Percentiles rank a stretch among this genome's conserved stretches.
Conservation (phyloP, 2,329 filamentous ascomycete genomes). For the Geosmithia flava region DNA sequence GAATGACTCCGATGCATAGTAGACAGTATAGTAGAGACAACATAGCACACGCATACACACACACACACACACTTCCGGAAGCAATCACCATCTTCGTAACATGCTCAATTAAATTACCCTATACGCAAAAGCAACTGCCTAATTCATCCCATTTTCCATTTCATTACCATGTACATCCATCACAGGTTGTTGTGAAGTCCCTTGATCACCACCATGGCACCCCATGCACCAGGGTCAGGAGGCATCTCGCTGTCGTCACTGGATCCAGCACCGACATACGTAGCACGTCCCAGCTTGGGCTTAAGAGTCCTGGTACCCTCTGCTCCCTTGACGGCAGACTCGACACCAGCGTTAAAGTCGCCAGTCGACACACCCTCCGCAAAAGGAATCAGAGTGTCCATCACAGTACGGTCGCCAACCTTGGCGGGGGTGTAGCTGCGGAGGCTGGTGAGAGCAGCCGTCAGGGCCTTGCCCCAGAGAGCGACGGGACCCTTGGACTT, state of each 20-base stretch:
- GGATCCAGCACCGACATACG: conserved; percentile 49
- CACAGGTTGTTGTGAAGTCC: conserved; percentile 18
- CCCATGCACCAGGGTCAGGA: conserved; percentile 60
- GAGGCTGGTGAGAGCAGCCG: conserved; percentile 31
- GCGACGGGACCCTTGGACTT: conserved; percentile 18
- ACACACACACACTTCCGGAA: no score
- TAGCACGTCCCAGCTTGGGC: conserved; percentile 53
- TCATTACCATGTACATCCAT: background rate
- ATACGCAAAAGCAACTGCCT: background rate
- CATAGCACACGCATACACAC: no score
- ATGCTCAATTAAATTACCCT: background rate
- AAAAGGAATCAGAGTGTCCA: conserved; percentile 45
- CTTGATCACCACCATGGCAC: conserved; percentile 44
- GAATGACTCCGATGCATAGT: no score
- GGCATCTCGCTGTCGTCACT: conserved; percentile 38
- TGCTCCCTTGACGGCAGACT: conserved; percentile 46
- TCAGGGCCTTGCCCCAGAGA: conserved; percentile 30
- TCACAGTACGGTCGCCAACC: conserved; percentile 42
- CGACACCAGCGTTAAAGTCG: conserved; percentile 42
- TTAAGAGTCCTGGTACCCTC: conserved; percentile 52
- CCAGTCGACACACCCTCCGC: conserved; percentile 31
- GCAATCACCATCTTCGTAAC: no score
- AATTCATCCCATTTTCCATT: background rate
- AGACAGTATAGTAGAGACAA: no score
- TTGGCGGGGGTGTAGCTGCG: conserved; percentile 40